Evolutionary conservation across 371 early-diverging fungal genomes (phyloP), one percentile per base, ranked within the genome.

Genomic region (Lichtheimia corymbifera): DNA sequence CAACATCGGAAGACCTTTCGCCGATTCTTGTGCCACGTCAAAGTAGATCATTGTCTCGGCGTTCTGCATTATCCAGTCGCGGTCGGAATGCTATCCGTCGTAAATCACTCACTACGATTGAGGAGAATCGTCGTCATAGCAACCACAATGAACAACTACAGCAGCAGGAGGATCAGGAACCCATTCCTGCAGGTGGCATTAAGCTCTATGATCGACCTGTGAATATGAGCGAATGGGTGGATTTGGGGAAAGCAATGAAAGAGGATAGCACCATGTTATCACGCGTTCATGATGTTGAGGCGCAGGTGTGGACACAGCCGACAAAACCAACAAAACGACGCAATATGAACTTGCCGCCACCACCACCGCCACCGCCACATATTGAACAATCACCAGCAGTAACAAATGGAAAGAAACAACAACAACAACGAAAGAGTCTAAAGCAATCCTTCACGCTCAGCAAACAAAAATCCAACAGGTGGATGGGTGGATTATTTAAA

Each of bases 211-310:
- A 79, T 51, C 74, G 72, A 24, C 79, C 79, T 7, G 79, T 79
- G 17, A 76, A 68, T 58, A 66, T 79, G 65, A 70, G 74, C 51
- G 79, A 79, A 62, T 74, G 74, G 70, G 70, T 79, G 13, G 79
- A 79, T 64, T 64, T 79, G 30, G 79, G 79, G 9, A 66, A 62
- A 50, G 72, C 66, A 2, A 72, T 76, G 30, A 74, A 73, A 7
- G 68, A 62, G 43, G 70, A 63, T 5, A 73, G 70, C 50, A 54
- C 63, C 69, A 15, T 64, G 63, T 72, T 65, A 25, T 60, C 65
- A 24, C 65, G 65, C 18, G 67, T 59, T 15, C 67, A 62, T 14
- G 59, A 58, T 40, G 47, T 47, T 22, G 47, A 47, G 22, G 22
- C 18, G 18, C 62, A 50, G 5, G 58, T 58, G 49, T 62, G 40